phyloP scores from a whole-genome alignment of 129 eudicot species.

The Solidago caesia region DNA sequence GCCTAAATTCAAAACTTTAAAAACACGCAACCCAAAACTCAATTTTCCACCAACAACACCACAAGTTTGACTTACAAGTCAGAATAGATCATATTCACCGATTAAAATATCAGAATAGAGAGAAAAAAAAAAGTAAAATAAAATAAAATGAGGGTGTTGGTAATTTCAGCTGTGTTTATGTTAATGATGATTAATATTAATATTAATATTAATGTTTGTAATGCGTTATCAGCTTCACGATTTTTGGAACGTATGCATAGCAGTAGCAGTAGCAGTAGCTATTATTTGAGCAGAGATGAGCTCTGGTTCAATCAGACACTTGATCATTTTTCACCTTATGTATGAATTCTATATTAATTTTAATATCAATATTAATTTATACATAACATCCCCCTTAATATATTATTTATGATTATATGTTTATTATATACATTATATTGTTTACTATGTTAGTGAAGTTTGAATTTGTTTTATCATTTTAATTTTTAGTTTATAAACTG shows the following conservation, averaged over 20 bases:
- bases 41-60: too few species aligned
- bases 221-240: conserved; percentile 39
- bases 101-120: not conserved
- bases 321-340: conserved; percentile 84
- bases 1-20: too few species aligned
- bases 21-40: too few species aligned
- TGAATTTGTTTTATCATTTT: not conserved
- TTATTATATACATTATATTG: not conserved
- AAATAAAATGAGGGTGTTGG: conserved; percentile 17
- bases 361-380: not conserved
- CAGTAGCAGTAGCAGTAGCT: conserved; percentile 24
- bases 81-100: conserved; percentile 6
- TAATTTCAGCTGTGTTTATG: conserved; percentile 15
- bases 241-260: conserved; percentile 26
- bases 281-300: conserved; percentile 59
- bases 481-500: too few species aligned
- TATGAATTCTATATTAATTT: conserved; percentile 17
- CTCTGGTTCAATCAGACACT: conserved; percentile 90
- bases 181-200: not conserved
- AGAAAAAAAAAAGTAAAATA: not conserved
- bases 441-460: too few species aligned
- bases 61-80: too few species aligned
- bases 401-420: not conserved
- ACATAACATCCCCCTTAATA: not conserved
- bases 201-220: conserved; percentile 11